phyloP scores from a whole-genome alignment of 2,329 filamentous ascomycete genomes.

The Didymella pinodella region DNA sequence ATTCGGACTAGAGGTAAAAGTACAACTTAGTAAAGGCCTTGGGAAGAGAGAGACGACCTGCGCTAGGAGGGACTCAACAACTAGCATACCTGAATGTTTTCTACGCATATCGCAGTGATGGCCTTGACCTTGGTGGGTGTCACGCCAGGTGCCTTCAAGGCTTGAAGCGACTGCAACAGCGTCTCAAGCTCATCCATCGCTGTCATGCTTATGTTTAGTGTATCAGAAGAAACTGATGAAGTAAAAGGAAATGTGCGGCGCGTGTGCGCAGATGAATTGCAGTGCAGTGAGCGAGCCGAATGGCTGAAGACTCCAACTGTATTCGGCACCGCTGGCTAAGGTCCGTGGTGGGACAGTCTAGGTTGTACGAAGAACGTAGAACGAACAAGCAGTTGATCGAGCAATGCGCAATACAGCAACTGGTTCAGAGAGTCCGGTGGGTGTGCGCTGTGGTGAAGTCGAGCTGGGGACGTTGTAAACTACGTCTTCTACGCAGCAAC shows the following conservation, averaged over 20 bases:
- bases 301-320: constrained; percentile 36
- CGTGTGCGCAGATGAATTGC: constrained; percentile 21
- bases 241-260: constrained; percentile 27
- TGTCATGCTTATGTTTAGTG: constrained; percentile 59
- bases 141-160: constrained; percentile 90
- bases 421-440: constrained; percentile 24
- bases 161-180: constrained; percentile 89
- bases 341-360: constrained; percentile 37
- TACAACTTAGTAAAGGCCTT: constrained; percentile 37
- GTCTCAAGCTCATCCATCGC: constrained; percentile 90
- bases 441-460: constrained; percentile 31
- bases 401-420: constrained; percentile 30
- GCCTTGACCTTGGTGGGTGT: constrained; percentile 89
- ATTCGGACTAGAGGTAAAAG: constrained; percentile 75
- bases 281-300: constrained; percentile 27
- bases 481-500: constrained; percentile 36
- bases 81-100: constrained; percentile 51
- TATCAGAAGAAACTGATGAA: constrained; percentile 33
- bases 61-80: constrained; percentile 20
- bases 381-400: constrained; percentile 34
- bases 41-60: constrained; percentile 15
- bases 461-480: constrained; percentile 28
- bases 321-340: constrained; percentile 39
- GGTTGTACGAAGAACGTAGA: constrained; percentile 35
- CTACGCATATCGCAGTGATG: constrained; percentile 86